Evolutionary conservation across 768 basidiomycete species (phyloP).

Genomic region (Leucocoprinus birnbaumii): DNA sequence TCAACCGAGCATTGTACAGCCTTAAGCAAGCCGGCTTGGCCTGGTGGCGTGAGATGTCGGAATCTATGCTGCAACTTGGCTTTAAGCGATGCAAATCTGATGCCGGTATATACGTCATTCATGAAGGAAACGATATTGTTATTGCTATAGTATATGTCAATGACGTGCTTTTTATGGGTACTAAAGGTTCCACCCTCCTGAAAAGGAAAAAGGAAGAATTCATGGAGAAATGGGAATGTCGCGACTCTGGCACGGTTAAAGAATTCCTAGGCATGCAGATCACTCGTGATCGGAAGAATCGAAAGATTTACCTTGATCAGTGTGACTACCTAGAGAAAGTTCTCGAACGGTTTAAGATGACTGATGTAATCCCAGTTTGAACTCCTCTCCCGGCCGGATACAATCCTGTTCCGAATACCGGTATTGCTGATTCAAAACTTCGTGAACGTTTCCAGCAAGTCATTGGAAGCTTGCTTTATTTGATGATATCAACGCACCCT

Average conservation of each 20-base stretch:
- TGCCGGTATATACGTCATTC: neutral
- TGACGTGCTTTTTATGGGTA: neutral
- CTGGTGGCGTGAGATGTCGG: neutral
- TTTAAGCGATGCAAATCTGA: neutral
- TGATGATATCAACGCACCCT: slow-evolving; percentile 15
- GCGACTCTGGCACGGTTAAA: slow-evolving; percentile 12
- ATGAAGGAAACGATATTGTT: neutral
- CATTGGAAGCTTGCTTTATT: slow-evolving; percentile 16
- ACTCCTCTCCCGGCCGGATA: slow-evolving; percentile 14
- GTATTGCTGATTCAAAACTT: neutral
- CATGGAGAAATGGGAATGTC: slow-evolving; percentile 21
- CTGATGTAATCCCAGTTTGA: neutral
- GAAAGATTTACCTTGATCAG: slow-evolving; percentile 16
- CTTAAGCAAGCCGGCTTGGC: slow-evolving; percentile 16
- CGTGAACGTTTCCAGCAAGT: neutral
- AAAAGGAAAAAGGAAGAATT: slow-evolving; percentile 15
- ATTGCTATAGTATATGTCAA: neutral
- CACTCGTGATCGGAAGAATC: neutral
- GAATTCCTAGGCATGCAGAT: too few relatives aligned
- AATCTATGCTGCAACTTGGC: neutral
- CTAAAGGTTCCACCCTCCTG: neutral
- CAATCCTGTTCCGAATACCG: neutral
- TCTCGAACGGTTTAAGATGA: neutral
- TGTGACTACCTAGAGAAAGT: slow-evolving; percentile 11
- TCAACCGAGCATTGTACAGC: slow-evolving; percentile 14